A percentile compares a stretch with the other conserved stretches of the same genome.
Conservation (phyloP, 192 early-diverging fungal genomes). For the Rhizoclosmatium globosum region DNA sequence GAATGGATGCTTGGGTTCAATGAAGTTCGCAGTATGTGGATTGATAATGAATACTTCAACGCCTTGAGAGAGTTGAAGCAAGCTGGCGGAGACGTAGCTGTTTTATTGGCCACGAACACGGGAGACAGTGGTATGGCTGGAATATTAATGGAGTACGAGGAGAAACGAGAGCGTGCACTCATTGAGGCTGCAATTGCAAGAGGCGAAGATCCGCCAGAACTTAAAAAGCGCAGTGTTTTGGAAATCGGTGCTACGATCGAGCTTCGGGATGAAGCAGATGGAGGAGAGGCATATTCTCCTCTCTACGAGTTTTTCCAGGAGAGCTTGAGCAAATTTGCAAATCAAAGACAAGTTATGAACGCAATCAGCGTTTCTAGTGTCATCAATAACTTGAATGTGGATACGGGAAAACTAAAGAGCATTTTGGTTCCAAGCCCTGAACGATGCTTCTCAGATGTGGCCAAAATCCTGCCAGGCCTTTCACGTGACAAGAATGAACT, state of each 20-base stretch:
- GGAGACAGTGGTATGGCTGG: constrained; percentile 41
- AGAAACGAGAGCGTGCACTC: not conserved
- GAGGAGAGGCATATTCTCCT: constrained; percentile 50
- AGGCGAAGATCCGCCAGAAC: constrained; percentile 15
- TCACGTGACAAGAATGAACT: constrained; percentile 69
- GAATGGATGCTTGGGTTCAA: constrained; percentile 60
- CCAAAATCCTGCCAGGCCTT: constrained; percentile 60
- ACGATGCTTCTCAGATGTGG: constrained; percentile 65
- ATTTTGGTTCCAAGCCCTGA: constrained; percentile 67
- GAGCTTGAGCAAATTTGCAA: constrained; percentile 51
- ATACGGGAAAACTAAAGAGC: constrained; percentile 61
- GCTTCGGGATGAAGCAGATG: not conserved
- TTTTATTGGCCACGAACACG: constrained; percentile 37
- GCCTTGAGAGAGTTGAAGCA: constrained; percentile 45
- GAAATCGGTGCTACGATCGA: constrained; percentile 48
- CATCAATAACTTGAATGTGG: constrained; percentile 64
- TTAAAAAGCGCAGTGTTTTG: constrained; percentile 35
- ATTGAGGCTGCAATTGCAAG: constrained; percentile 18
- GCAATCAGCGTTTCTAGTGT: constrained; percentile 46
- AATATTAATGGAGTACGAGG: constrained; percentile 21
- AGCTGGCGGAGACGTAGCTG: constrained; percentile 49
- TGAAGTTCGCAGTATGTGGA: constrained; percentile 62
- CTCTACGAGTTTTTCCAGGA: constrained; percentile 63
- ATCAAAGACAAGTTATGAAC: constrained; percentile 57
- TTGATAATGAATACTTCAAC: constrained; percentile 62